Conservation (phyloP, 148 eudicot species). For the Limonium bicolor region DNA sequence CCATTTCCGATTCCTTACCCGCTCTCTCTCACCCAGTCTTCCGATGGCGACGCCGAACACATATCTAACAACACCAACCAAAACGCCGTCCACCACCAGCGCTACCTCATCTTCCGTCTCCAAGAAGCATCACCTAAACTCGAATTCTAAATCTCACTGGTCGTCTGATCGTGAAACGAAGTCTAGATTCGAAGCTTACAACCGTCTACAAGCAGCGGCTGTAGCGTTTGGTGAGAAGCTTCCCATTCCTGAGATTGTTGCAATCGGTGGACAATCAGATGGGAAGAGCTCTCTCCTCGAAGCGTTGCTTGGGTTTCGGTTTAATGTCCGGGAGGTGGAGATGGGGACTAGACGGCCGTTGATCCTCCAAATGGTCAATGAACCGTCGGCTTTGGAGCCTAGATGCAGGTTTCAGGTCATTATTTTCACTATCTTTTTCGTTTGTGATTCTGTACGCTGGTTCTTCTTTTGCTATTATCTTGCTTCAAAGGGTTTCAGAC, state of each 20-base stretch:
- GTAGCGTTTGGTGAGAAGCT: slow-evolving; percentile 95
- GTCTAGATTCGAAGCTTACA: slow-evolving; percentile 79
- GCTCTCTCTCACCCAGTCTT: slow-evolving; percentile 1
- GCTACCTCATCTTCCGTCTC: slow-evolving; percentile 23
- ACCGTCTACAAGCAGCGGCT: slow-evolving; percentile 84
- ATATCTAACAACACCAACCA: slow-evolving; percentile 32
- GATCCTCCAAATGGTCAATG: slow-evolving; percentile 93
- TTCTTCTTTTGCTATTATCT: too few relatives aligned
- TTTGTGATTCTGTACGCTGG: too few relatives aligned
- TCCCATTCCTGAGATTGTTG: slow-evolving; percentile 94
- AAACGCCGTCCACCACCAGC: slow-evolving; percentile 26
- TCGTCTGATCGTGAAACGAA: slow-evolving; percentile 20
- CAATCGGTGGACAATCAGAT: slow-evolving; percentile 93
- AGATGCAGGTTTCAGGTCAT: slow-evolving; percentile 81
- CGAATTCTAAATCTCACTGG: slow-evolving; percentile 12
- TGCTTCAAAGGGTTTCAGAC: too few relatives aligned
- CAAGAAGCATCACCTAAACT: slow-evolving; percentile 19
- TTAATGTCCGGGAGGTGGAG: slow-evolving; percentile 88
- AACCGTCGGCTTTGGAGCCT: slow-evolving; percentile 69
- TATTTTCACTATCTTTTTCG: too few relatives aligned
- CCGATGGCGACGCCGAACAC: slow-evolving; percentile 25
- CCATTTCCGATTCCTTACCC: slow-evolving; percentile 1
- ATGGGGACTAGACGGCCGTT: slow-evolving; percentile 95
- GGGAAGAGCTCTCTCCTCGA: slow-evolving; percentile 98
- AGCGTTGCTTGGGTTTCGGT: slow-evolving; percentile 92